Evolutionary conservation across 1,284 basidiomycete species (phyloP).

Genomic region (Neolentinus lepideus): DNA sequence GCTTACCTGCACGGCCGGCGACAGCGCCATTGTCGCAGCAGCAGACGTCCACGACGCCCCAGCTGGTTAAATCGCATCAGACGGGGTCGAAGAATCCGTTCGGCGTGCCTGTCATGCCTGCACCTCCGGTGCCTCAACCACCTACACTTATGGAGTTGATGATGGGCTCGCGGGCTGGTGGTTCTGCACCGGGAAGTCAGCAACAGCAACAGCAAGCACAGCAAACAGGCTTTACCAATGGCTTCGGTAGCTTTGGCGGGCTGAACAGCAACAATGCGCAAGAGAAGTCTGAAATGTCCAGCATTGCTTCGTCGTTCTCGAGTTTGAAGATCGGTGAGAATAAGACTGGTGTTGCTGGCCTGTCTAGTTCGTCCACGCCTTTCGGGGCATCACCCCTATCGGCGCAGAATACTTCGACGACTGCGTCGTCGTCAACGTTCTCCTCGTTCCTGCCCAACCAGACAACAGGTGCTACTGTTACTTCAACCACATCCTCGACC

Average conservation of each 20-base stretch:
- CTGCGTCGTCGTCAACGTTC: slow-evolving; percentile 39
- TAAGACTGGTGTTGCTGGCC: slow-evolving; percentile 14
- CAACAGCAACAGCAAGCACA: slow-evolving; percentile 24
- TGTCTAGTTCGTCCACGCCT: slow-evolving; percentile 9
- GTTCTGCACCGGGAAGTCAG: slow-evolving; percentile 1
- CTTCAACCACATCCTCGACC: slow-evolving; percentile 18
- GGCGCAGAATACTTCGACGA: slow-evolving; percentile 32
- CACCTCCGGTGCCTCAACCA: slow-evolving; percentile 64
- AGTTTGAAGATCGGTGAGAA: slow-evolving; percentile 38
- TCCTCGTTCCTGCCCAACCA: slow-evolving; percentile 43
- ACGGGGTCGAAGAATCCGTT: slow-evolving; percentile 97
- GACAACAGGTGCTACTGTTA: slow-evolving; percentile 36
- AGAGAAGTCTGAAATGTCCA: slow-evolving; percentile 48
- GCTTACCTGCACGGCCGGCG: slow-evolving; percentile 49
- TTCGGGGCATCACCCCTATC: slow-evolving; percentile 19
- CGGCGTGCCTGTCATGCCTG: slow-evolving; percentile 64
- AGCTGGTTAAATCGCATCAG: slow-evolving; percentile 78
- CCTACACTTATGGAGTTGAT: slow-evolving; percentile 82
- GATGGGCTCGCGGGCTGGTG: slow-evolving; percentile 28
- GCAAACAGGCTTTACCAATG: slow-evolving; percentile 6
- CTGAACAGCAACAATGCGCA: slow-evolving; percentile 17
- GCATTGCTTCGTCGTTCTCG: slow-evolving; percentile 68
- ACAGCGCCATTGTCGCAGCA: slow-evolving; percentile 57
- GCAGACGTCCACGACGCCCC: slow-evolving; percentile 38
- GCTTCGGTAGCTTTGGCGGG: slow-evolving; percentile 3